Conservation (phyloP, 2,329 filamentous ascomycete genomes). For the Ampelomyces quisqualis region DNA sequence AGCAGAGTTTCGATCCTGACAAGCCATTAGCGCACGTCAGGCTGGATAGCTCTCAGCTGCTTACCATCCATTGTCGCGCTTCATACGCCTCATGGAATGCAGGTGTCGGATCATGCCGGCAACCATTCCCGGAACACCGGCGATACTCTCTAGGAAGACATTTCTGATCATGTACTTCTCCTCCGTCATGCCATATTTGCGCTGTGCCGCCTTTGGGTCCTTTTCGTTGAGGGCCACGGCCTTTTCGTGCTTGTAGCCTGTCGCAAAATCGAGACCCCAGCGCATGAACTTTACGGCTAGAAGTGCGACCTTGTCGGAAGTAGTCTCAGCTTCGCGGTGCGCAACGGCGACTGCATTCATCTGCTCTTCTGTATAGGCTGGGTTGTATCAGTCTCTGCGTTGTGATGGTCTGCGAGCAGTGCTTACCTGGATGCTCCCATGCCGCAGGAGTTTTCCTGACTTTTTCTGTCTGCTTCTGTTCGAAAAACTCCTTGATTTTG, state of each 20-base stretch:
- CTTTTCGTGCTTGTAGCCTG: slow-evolving; percentile 74
- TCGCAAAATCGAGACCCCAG: slow-evolving; percentile 78
- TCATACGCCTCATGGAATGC: slow-evolving; percentile 77
- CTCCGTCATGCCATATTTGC: slow-evolving; percentile 72
- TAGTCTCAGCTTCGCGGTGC: slow-evolving; percentile 71
- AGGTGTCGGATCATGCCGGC: slow-evolving; percentile 92
- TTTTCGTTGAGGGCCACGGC: slow-evolving; percentile 43
- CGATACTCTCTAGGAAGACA: slow-evolving; percentile 91
- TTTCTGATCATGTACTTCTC: slow-evolving; percentile 87
- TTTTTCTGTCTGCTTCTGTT: slow-evolving; percentile 46
- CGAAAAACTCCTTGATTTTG: slow-evolving; percentile 51
- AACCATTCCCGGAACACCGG: slow-evolving; percentile 95
- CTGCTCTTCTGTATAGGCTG: slow-evolving; percentile 72
- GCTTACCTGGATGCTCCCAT: slow-evolving; percentile 52
- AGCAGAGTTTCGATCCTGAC: slow-evolving; percentile 83
- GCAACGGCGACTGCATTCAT: slow-evolving; percentile 73
- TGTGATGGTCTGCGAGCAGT: background rate
- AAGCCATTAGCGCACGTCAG: slow-evolving; percentile 9
- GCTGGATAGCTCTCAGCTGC: background rate
- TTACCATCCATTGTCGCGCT: slow-evolving; percentile 86
- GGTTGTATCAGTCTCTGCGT: slow-evolving; percentile 9
- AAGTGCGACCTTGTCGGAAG: slow-evolving; percentile 78
- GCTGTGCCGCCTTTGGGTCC: slow-evolving; percentile 55
- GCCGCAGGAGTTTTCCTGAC: slow-evolving; percentile 51
- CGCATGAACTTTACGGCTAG: slow-evolving; percentile 73